phyloP scores from a whole-genome alignment of 495 filamentous ascomycete species.

The Lasiosphaeriaceae sp. region DNA sequence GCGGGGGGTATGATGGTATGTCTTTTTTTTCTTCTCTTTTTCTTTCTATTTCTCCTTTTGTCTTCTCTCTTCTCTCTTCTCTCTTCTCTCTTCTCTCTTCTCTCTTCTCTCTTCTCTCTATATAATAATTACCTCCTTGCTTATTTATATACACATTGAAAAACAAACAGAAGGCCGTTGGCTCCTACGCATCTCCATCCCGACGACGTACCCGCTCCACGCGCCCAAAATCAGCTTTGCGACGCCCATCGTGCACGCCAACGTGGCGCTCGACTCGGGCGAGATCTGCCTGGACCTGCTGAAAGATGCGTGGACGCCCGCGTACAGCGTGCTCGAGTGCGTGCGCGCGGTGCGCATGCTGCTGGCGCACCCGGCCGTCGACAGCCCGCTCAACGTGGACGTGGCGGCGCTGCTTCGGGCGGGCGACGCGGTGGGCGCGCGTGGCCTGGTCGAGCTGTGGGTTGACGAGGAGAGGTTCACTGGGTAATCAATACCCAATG shows the following conservation, averaged over 20 bases:
- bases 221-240: slow-evolving; percentile 75
- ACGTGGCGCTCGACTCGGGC: slow-evolving; percentile 75
- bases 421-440: slow-evolving; percentile 72
- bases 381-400: slow-evolving; percentile 87
- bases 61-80: no score
- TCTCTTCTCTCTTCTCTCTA: no score
- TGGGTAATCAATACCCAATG: slow-evolving; percentile 34
- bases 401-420: slow-evolving; percentile 70
- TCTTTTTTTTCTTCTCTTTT: no score
- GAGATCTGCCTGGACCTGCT: slow-evolving; percentile 92
- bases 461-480: slow-evolving; percentile 51
- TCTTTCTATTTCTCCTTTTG: no score
- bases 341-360: slow-evolving; percentile 76
- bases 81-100: no score
- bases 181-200: slow-evolving; percentile 74
- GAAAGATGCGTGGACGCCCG: slow-evolving; percentile 75
- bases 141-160: no score
- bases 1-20: slow-evolving; percentile 69
- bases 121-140: no score
- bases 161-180: slow-evolving; percentile 69
- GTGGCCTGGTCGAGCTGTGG: slow-evolving; percentile 79
- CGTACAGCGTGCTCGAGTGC: slow-evolving; percentile 74
- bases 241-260: slow-evolving; percentile 82
- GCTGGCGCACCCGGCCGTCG: slow-evolving; percentile 68
- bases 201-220: slow-evolving; percentile 68